These are phyloP conservation scores for Ogataea zsoltii DNA, from an alignment of 805 yeast species.

Conservation along the genomic window DNA sequence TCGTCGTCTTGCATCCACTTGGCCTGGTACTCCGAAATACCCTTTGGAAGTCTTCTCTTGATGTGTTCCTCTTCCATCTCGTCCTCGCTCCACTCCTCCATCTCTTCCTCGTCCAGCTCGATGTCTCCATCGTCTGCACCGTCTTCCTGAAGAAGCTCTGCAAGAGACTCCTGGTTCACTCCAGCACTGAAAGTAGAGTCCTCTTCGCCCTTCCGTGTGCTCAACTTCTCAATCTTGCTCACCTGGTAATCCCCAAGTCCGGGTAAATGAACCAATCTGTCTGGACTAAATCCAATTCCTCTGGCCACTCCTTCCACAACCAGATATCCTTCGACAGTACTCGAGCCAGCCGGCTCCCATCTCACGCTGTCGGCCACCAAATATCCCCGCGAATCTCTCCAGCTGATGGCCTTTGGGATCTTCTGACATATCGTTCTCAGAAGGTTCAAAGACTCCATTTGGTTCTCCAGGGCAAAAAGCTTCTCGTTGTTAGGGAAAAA, in stretches of 20 bases:
- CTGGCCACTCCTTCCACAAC: conserved; percentile 82
- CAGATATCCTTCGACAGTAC: conserved; percentile 40
- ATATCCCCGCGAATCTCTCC: conserved; percentile 95
- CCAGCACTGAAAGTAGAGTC: conserved; percentile 31
- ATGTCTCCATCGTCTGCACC: conserved; percentile 40
- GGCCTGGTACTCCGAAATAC: conserved; percentile 76
- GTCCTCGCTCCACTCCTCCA: conserved; percentile 27
- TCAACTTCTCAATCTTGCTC: conserved; percentile 58
- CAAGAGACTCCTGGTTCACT: conserved; percentile 56
- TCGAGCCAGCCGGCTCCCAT: conserved; percentile 35
- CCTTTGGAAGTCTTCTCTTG: conserved; percentile 56
- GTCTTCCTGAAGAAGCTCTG: conserved; percentile 61
- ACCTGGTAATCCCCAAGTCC: conserved; percentile 89
- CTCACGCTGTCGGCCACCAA: conserved; percentile 67
- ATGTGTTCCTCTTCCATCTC: conserved; percentile 29
- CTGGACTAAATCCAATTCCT: conserved; percentile 79
- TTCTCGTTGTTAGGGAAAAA: conserved; percentile 82
- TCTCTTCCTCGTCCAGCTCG: conserved; percentile 34
- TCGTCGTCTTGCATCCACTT: conserved; percentile 73
- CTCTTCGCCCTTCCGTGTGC: conserved; percentile 24
- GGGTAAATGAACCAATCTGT: conserved; percentile 81
- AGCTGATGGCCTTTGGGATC: conserved; percentile 77
- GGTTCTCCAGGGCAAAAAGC: conserved; percentile 66
- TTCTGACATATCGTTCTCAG: conserved; percentile 80
- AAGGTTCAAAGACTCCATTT: conserved; percentile 70